These are phyloP conservation scores for Plasmodium falciparum DNA, from an alignment of 169 alveolate genomes.

Conservation along the genomic window DNA sequence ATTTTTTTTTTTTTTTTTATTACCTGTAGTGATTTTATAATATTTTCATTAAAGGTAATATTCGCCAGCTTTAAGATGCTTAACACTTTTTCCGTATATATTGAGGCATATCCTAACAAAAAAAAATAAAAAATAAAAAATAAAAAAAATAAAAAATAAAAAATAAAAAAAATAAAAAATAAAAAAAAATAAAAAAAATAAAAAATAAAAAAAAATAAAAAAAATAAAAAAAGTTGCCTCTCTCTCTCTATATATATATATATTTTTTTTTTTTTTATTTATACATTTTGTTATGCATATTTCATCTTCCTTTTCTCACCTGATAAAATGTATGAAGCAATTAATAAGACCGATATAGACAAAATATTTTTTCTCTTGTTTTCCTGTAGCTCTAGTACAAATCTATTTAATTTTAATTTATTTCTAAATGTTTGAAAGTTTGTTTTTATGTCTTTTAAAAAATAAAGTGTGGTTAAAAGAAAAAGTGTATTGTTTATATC, in stretches of 20 bases:
- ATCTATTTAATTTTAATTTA: conserved; percentile 22
- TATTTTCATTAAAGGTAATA: conserved; percentile 5
- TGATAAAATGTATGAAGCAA: conserved; percentile 67
- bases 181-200: neutral
- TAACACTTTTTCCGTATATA: conserved; percentile 51
- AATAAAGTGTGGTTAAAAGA: conserved; percentile 25
- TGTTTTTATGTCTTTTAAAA: conserved; percentile 36
- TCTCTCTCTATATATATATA: neutral
- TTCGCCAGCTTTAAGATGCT: neutral
- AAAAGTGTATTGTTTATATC: conserved; percentile 51
- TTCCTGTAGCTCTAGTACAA: conserved; percentile 33
- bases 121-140: too few species aligned
- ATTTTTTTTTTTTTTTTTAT: neutral
- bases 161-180: too few species aligned
- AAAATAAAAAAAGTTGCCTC: neutral
- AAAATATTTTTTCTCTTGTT: conserved; percentile 46
- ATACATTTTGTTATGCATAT: neutral
- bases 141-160: neutral
- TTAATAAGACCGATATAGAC: conserved; percentile 32
- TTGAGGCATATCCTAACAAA: conserved; percentile 48
- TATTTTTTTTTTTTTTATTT: neutral
- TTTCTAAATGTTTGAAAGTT: conserved; percentile 28
- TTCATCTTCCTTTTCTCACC: conserved; percentile 2
- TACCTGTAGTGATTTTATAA: conserved; percentile 69
- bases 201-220: conserved; percentile 9